These are phyloP conservation scores for Chlamydomonas schloesseri DNA, from an alignment of 139 green algal genomes.

Conservation along the genomic window DNA sequence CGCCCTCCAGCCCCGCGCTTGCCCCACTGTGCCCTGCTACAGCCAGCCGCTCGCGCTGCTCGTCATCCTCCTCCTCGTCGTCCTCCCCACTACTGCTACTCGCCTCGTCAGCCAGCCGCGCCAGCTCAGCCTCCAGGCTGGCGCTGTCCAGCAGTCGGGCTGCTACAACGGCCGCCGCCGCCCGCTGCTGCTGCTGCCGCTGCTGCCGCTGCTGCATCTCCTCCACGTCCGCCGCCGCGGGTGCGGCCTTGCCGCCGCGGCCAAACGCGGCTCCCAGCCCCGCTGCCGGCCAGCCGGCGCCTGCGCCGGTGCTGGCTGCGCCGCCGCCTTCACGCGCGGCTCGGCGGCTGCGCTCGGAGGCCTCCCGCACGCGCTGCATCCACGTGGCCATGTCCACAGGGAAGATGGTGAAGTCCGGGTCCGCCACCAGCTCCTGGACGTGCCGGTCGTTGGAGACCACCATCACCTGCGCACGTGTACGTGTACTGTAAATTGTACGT, in stretches of 20 bases:
- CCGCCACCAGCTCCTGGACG: not conserved
- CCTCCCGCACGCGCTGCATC: conserved; percentile 3
- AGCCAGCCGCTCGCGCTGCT: not conserved
- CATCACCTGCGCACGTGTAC: conserved; percentile 35
- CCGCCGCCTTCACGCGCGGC: not conserved
- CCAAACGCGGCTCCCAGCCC: too few species aligned
- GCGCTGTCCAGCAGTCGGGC: not conserved
- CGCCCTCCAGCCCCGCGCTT: too few species aligned
- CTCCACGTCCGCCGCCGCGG: not conserved
- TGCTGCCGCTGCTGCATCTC: not conserved
- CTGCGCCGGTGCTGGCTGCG: not conserved
- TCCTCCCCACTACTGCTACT: not conserved
- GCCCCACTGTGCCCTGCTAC: too few species aligned
- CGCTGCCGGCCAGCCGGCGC: too few species aligned
- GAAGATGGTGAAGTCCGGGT: conserved; percentile 10
- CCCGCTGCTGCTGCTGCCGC: not conserved
- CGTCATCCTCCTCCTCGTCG: not conserved
- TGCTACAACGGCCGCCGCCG: not conserved
- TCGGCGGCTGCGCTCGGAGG: not conserved
- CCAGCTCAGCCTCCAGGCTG: not conserved
- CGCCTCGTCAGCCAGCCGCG: not conserved
- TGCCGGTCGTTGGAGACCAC: conserved; percentile 39
- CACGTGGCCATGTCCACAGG: not conserved
- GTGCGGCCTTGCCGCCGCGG: too few species aligned
- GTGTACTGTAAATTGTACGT: too few species aligned